Base-by-base conservation (phyloP, 2,329 filamentous ascomycete species). In the Fusarium anguioides region DNA sequence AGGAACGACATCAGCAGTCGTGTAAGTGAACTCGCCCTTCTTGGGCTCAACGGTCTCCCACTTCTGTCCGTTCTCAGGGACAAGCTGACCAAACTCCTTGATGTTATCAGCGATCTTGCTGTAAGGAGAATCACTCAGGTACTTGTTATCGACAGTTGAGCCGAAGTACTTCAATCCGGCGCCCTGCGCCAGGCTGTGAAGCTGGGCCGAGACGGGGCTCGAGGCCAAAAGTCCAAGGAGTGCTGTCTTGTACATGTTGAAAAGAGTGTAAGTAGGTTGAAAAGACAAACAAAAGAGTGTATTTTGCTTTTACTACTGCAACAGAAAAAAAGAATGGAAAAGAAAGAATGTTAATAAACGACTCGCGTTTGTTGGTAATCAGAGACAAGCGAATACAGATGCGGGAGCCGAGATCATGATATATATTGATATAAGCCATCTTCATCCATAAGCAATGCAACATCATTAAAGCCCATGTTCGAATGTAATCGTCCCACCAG, bases 91-190 rank as follows among this genome's bases (percentile, higher is more conserved):
- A 70, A 91, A 91, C 71, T 90, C 87, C 44, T 79, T 77, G 9
- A 72, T 78, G 74, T 89, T 79, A 64, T 81, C 82, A 39, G 89
- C 78, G 61, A 89, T 85, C 20, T 78, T 75, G 18, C 82, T 77
- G 75, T 91, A 92, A 26, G 81, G 71, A 14, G 77, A 72, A 75
- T 91, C 86, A 41, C 77, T 80, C 33, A 86, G 74, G 64, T 86
- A 83, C 4, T 75, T 74, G 58, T 90, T 89, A 74, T 91, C 86
- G 39, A 87, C 86, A 2, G 89, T 88, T 2, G 87, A 86, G 53
- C 89, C 89, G 53, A 90, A 91, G 78, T 90, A 91, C 64, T 82
- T 73, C 63, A 86, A 80, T 20, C 87, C 87, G 37, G 85, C 84
- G 50, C 81, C 81, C 60, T 83, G 80, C 45, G 87, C 86, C 26